These are phyloP conservation scores for Epichloe glyceriae DNA, from an alignment of 2,329 filamentous ascomycete species.

Conservation along the genomic window DNA sequence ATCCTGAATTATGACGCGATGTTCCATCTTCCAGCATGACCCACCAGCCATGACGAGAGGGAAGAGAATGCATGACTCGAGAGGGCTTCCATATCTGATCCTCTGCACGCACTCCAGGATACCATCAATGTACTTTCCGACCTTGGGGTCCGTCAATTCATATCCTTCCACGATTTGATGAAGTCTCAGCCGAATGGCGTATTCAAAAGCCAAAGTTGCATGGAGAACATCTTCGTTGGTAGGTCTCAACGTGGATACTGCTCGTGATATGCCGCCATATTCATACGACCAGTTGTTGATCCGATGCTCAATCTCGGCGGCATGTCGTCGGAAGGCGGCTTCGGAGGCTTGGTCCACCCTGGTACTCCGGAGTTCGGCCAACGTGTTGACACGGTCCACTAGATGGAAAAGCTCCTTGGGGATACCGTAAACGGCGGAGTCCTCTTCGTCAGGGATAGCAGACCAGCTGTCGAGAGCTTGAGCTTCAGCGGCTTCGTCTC, in stretches of 20 bases:
- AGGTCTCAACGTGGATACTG: conserved; percentile 12
- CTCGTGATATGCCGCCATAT: conserved; percentile 14
- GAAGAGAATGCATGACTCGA: conserved; percentile 28
- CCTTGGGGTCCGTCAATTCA: conserved; percentile 20
- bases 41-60: conserved; percentile 29
- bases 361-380: conserved; percentile 20
- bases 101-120: conserved; percentile 25
- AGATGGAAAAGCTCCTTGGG: conserved; percentile 23
- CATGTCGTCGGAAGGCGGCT: conserved; percentile 17
- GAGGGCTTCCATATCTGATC: conserved; percentile 27
- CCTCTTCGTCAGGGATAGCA: conserved; percentile 17
- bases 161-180: conserved; percentile 31
- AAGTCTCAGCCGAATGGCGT: conserved; percentile 27
- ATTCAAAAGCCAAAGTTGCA: conserved; percentile 26
- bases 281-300: conserved; percentile 26
- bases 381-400: conserved; percentile 19
- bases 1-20: conserved; percentile 26
- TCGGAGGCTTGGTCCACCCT: conserved; percentile 19
- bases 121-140: conserved; percentile 18
- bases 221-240: conserved; percentile 17
- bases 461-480: conserved; percentile 15
- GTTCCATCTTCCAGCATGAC: conserved; percentile 21
- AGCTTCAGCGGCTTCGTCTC: conserved; percentile 17
- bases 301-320: conserved; percentile 18
- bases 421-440: conserved; percentile 23